A percentile compares a stretch with the other conserved stretches of the same genome.
phyloP scores from a whole-genome alignment of 2,329 filamentous ascomycete genomes.

The Pseudogymnoascus pannorum region DNA sequence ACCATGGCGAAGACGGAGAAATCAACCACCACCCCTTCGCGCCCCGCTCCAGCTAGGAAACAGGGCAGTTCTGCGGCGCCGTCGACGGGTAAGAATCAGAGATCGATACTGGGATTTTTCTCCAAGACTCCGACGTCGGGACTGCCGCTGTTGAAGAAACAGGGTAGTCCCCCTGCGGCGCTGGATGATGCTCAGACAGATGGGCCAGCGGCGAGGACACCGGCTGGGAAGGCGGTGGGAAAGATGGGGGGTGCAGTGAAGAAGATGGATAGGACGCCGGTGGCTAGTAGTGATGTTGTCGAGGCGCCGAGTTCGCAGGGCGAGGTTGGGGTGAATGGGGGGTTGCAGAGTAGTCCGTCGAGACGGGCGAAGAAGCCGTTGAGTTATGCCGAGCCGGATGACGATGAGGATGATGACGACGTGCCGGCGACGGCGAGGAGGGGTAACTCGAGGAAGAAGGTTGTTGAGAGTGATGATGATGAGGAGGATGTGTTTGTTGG shows the following conservation, averaged over 20 bases:
- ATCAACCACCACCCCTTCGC: neutral
- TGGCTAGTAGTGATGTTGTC: slow-evolving; percentile 71
- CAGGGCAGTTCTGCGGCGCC: neutral
- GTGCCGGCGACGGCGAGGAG: slow-evolving; percentile 32
- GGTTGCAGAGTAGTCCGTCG: slow-evolving; percentile 61
- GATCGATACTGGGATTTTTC: slow-evolving; percentile 75
- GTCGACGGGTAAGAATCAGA: slow-evolving; percentile 47
- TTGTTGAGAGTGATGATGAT: slow-evolving; percentile 60
- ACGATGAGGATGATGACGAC: slow-evolving; percentile 66
- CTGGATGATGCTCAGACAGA: slow-evolving; percentile 15
- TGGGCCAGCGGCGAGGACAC: slow-evolving; percentile 33
- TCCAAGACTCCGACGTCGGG: slow-evolving; percentile 44
- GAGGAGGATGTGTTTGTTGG: slow-evolving; percentile 63
- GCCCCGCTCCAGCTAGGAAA: neutral
- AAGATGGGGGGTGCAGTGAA: slow-evolving; percentile 8
- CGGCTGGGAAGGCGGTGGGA: slow-evolving; percentile 25
- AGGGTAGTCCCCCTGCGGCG: neutral
- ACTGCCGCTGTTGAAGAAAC: slow-evolving; percentile 27
- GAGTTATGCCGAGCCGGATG: slow-evolving; percentile 81
- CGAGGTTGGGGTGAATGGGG: slow-evolving; percentile 38
- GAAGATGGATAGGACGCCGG: slow-evolving; percentile 52
- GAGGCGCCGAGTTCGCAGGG: slow-evolving; percentile 63
- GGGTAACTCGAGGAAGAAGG: slow-evolving; percentile 48
- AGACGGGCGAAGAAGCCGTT: slow-evolving; percentile 63
- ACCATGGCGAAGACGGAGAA: neutral